Evolutionary conservation across 805 yeast species (phyloP).

Genomic region (Nakazawaea laoshanensis): DNA sequence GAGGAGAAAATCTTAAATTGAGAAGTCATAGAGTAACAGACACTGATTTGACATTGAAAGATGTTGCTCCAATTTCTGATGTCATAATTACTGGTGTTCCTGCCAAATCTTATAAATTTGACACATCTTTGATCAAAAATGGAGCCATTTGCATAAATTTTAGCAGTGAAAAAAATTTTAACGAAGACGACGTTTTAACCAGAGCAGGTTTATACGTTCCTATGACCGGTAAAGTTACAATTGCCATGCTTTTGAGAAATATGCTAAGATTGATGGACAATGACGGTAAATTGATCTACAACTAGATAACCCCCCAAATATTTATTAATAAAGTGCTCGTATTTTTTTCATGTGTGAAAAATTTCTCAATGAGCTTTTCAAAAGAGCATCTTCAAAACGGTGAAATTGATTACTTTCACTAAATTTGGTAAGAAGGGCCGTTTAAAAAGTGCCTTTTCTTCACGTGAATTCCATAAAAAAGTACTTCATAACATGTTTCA

Average conservation of each 20-base stretch:
- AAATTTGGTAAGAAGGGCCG: no score
- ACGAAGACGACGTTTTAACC: constrained; percentile 64
- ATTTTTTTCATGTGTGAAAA: no score
- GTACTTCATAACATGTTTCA: constrained; percentile 8
- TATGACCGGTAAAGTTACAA: constrained; percentile 92
- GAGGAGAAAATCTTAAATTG: constrained; percentile 84
- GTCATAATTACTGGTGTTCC: constrained; percentile 97
- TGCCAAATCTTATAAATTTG: constrained; percentile 72
- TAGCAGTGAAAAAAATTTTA: constrained; percentile 80
- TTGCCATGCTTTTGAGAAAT: constrained; percentile 88
- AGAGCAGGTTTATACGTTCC: constrained; percentile 92
- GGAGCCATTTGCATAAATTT: constrained; percentile 92
- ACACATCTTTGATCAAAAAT: constrained; percentile 66
- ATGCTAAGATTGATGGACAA: constrained; percentile 75
- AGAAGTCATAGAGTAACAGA: constrained; percentile 77
- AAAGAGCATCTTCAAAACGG: no score
- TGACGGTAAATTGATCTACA: constrained; percentile 18
- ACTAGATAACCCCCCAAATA: no score
- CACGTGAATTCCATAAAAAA: no score
- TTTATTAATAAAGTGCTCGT: no score
- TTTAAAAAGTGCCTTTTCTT: no score
- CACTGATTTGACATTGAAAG: constrained; percentile 41
- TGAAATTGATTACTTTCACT: no score
- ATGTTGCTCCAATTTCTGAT: constrained; percentile 69
- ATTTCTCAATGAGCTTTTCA: no score